phyloP scores from a whole-genome alignment of 2,329 filamentous ascomycete species.

The Exophiala xenobiotica region DNA sequence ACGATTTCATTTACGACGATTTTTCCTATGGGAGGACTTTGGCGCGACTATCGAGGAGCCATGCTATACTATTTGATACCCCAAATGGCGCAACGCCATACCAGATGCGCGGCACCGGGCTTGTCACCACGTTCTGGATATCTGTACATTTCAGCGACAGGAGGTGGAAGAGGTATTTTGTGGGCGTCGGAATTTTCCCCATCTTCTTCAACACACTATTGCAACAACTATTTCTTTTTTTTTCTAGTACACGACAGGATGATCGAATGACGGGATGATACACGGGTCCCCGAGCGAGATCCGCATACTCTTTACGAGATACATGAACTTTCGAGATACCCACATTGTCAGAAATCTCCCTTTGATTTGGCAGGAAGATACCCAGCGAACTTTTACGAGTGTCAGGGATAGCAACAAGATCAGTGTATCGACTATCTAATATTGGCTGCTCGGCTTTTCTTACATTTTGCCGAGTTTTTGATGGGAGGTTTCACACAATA shows the following conservation, averaged over 20 bases:
- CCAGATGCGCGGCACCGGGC: not conserved
- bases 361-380: constrained; percentile 16
- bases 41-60: not conserved
- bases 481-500: too few species aligned
- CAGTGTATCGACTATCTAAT: constrained; percentile 22
- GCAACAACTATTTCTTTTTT: constrained; percentile 10
- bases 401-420: constrained; percentile 9
- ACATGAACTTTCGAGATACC: constrained; percentile 30
- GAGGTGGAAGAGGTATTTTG: not conserved
- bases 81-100: constrained; percentile 15
- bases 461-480: too few species aligned
- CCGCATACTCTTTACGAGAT: constrained; percentile 25
- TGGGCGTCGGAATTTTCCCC: not conserved
- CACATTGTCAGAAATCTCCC: constrained; percentile 18
- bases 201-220: not conserved
- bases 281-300: constrained; percentile 20
- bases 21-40: constrained; percentile 8
- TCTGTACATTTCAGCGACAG: not conserved
- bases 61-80: constrained; percentile 21
- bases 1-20: constrained; percentile 15
- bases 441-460: constrained; percentile 11
- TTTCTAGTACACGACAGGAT: constrained; percentile 19
- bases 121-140: not conserved
- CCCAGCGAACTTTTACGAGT: constrained; percentile 4
- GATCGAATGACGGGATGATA: constrained; percentile 26